Evolutionary conservation across 441 rosid species (phyloP).

Genomic region (Pelargonium exstipulatum): DNA sequence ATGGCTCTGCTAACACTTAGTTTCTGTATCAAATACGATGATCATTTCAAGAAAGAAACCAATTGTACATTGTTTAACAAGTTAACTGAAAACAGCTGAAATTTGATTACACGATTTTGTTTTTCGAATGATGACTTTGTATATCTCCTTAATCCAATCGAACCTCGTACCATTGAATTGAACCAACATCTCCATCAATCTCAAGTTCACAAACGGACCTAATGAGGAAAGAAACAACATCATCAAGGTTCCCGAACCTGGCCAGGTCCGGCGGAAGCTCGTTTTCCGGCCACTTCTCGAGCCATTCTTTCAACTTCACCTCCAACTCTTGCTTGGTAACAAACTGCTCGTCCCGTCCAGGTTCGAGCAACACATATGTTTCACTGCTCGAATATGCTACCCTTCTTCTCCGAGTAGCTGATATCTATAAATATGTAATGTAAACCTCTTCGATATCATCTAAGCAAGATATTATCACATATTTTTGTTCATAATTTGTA

Average conservation of each 20-base stretch:
- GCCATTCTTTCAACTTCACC: background rate
- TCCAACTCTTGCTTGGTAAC: background rate
- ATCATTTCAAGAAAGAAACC: too few relatives aligned
- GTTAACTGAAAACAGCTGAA: too few relatives aligned
- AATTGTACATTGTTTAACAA: too few relatives aligned
- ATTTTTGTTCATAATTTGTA: too few relatives aligned
- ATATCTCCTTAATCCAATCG: background rate
- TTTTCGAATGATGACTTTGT: too few relatives aligned
- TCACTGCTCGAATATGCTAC: background rate
- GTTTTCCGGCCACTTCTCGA: background rate
- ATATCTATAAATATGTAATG: background rate
- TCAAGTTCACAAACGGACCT: background rate
- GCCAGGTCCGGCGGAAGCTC: background rate
- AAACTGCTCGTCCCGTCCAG: background rate
- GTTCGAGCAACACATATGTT: background rate
- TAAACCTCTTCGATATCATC: too few relatives aligned
- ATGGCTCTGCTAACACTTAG: too few relatives aligned
- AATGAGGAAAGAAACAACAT: background rate
- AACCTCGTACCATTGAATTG: background rate
- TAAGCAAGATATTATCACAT: background rate
- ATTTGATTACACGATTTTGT: too few relatives aligned
- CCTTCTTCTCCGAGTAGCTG: background rate
- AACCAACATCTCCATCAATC: background rate
- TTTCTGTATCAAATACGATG: too few relatives aligned
- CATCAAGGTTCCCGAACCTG: background rate